Conservation (phyloP, 257 asterid species). For the Cruciata laevipes region DNA sequence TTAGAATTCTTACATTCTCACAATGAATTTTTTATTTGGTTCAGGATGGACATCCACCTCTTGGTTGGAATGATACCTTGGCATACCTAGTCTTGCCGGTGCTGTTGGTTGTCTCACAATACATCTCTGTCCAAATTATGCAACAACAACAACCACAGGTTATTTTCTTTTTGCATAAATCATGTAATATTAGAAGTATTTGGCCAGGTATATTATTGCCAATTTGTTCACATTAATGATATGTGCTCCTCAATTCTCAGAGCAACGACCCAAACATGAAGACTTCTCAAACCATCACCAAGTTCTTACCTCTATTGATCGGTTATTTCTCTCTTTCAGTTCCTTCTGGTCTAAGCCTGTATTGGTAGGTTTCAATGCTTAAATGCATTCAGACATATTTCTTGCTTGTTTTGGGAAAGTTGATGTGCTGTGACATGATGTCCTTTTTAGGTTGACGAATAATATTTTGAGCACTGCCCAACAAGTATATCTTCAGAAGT, state of each 20-base stretch:
- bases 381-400: not conserved
- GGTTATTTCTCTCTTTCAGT: slow-evolving; percentile 93
- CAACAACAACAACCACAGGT: slow-evolving; percentile 98
- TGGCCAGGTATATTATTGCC: not conserved
- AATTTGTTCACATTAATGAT: not conserved
- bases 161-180: not conserved
- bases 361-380: slow-evolving; percentile 51
- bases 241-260: slow-evolving; percentile 33
- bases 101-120: slow-evolving; percentile 64
- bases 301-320: slow-evolving; percentile 82
- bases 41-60: slow-evolving; percentile 99
- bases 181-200: not conserved
- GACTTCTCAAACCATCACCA: slow-evolving; percentile 80
- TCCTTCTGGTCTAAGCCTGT: slow-evolving; percentile 96
- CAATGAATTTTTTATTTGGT: not conserved
- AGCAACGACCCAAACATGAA: slow-evolving; percentile 85
- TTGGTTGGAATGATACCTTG: slow-evolving; percentile 93
- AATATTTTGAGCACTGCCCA: slow-evolving; percentile 84
- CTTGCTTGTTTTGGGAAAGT: not conserved
- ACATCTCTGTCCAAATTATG: slow-evolving; percentile 84
- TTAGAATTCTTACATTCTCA: not conserved
- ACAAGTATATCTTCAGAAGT: slow-evolving; percentile 83
- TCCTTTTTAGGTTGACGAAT: slow-evolving; percentile 70
- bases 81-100: slow-evolving; percentile 90
- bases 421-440: not conserved